These are phyloP conservation scores for Thecaphora frezii DNA, from an alignment of 1,284 basidiomycete species.

Conservation along the genomic window DNA sequence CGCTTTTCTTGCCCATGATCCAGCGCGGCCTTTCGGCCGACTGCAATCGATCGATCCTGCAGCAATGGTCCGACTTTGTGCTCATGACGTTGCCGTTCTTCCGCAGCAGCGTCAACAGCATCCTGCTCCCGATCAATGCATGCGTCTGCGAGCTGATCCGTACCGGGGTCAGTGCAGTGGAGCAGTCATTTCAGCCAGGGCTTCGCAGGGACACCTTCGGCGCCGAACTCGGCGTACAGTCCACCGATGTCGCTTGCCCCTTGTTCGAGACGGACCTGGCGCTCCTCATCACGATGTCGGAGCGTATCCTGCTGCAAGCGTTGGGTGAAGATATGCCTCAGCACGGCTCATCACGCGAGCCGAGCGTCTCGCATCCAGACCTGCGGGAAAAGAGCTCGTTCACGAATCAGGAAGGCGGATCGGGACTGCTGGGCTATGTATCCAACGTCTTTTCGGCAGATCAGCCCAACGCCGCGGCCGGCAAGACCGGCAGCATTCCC, in stretches of 20 bases:
- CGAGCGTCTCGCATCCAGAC: neutral
- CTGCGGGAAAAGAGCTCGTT: neutral
- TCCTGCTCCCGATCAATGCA: conserved; percentile 78
- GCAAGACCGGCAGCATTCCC: conserved; percentile 3
- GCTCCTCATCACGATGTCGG: conserved; percentile 41
- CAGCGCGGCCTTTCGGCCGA: conserved; percentile 74
- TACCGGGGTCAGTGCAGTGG: conserved; percentile 66
- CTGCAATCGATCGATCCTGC: conserved; percentile 75
- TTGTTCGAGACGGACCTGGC: conserved; percentile 38
- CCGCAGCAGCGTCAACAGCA: conserved; percentile 69
- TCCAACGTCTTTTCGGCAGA: conserved; percentile 45
- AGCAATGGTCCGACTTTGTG: conserved; percentile 96
- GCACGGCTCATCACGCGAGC: neutral
- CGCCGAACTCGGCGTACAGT: conserved; percentile 22
- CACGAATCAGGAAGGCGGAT: conserved; percentile 2
- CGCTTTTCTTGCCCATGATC: conserved; percentile 75
- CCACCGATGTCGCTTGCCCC: conserved; percentile 14
- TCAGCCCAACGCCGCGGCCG: neutral
- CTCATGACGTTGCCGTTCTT: conserved; percentile 85
- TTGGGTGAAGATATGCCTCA: neutral
- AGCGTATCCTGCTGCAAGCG: conserved; percentile 33
- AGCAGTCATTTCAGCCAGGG: conserved; percentile 47
- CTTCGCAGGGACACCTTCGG: conserved; percentile 23
- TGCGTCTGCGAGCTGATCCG: conserved; percentile 77
- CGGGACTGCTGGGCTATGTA: conserved; percentile 40